A percentile compares a stretch with the other conserved stretches of the same genome.
These are phyloP conservation scores for Colletotrichum cordylinicola DNA, from an alignment of 2,329 filamentous ascomycete genomes.

Conservation along the genomic window DNA sequence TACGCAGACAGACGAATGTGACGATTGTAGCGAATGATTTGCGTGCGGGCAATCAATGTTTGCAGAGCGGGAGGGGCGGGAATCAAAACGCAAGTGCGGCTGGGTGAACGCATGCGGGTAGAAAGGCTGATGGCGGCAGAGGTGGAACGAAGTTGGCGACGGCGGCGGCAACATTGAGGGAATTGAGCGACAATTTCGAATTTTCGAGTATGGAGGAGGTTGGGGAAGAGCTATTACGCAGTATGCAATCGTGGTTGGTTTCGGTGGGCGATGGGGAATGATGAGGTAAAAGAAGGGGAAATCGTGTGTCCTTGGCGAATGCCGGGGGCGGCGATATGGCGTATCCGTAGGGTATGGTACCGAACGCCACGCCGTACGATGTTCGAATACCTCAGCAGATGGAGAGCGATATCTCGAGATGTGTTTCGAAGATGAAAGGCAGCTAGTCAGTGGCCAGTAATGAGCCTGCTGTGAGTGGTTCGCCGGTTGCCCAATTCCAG, in stretches of 20 bases:
- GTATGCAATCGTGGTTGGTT: not conserved
- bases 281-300: constrained; percentile 4
- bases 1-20: not conserved
- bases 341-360: not conserved
- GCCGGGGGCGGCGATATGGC: not conserved
- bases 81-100: not conserved
- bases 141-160: not conserved
- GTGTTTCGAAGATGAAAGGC: not conserved
- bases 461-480: not conserved
- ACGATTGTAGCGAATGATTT: not conserved
- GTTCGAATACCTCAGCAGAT: not conserved
- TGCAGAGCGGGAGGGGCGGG: not conserved
- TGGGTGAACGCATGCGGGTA: constrained; percentile 1
- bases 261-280: constrained; percentile 1
- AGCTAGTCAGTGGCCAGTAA: not conserved
- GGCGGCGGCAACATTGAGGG: not conserved
- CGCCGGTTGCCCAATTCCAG: not conserved
- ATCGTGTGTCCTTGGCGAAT: not conserved
- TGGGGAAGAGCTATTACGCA: not conserved
- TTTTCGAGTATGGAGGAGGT: not conserved
- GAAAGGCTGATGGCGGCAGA: not conserved
- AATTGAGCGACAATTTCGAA: not conserved
- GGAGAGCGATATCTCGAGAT: not conserved
- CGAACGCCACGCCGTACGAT: not conserved
- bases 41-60: not conserved